Percentiles rank a stretch among this genome's conserved stretches.
Conservation (phyloP, 768 basidiomycete species). For the Infundibulicybe gibba region DNA sequence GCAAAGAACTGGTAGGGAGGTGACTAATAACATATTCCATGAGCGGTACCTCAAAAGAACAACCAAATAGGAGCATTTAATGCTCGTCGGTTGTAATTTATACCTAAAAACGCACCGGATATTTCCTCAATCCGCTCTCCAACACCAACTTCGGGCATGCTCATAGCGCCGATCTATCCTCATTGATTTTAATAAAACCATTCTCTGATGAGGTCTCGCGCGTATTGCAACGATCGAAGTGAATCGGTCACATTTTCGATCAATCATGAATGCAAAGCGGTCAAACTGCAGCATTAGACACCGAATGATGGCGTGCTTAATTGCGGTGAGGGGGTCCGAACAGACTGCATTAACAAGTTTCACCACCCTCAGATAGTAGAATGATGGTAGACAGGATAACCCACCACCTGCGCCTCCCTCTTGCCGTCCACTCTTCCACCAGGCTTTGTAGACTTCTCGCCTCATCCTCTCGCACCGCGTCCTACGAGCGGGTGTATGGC, state of each 20-base stretch:
- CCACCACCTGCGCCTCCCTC: too few relatives aligned
- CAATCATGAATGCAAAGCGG: conserved; percentile 87
- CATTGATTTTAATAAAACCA: conserved; percentile 99
- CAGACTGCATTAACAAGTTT: too few relatives aligned
- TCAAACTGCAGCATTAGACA: conserved; percentile 93
- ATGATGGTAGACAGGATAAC: too few relatives aligned
- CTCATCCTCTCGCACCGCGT: conserved; percentile 79
- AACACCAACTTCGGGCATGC: conserved; percentile 86
- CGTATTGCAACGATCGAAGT: conserved; percentile 90
- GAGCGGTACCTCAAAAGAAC: not conserved
- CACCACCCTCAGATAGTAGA: conserved; percentile 2
- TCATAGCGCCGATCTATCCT: conserved; percentile 93
- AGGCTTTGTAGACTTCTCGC: conserved; percentile 76
- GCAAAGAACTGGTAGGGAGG: conserved; percentile 94
- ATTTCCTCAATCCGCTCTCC: conserved; percentile 90
- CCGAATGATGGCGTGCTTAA: conserved; percentile 93
- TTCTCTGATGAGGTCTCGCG: conserved; percentile 87
- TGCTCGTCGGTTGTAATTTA: conserved; percentile 84
- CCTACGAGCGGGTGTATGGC: conserved; percentile 75
- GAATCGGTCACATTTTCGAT: conserved; percentile 95
- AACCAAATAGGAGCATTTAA: conserved; percentile 45
- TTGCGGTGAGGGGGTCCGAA: conserved; percentile 80
- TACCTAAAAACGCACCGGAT: conserved; percentile 85
- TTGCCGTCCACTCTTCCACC: too few relatives aligned
- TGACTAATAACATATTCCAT: conserved; percentile 55